Percentiles rank a stretch among this genome's conserved stretches.
These are phyloP conservation scores for Dacryopinax primogenitus DNA, from an alignment of 768 basidiomycete genomes.

Conservation along the genomic window DNA sequence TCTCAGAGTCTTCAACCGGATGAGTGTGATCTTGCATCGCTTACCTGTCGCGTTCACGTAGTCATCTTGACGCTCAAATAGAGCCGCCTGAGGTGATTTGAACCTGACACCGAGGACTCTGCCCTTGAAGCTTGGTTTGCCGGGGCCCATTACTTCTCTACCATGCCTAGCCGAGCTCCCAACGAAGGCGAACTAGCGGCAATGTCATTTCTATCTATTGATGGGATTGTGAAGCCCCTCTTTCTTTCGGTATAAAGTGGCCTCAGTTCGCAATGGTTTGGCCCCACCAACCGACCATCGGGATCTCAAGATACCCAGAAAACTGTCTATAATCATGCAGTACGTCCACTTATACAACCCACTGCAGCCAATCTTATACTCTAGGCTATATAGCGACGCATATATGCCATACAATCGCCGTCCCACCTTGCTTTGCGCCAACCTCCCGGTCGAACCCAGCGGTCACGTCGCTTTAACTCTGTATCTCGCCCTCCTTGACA, in stretches of 20 bases:
- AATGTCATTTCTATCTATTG: neutral
- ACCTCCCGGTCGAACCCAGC: neutral
- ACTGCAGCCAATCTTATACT: too few species aligned
- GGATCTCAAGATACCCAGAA: too few species aligned
- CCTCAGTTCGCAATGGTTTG: too few species aligned
- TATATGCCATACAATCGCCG: neutral
- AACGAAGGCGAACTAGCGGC: neutral
- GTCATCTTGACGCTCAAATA: neutral
- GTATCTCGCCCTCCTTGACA: neutral
- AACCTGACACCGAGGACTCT: neutral
- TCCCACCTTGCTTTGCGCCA: neutral
- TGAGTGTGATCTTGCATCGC: neutral
- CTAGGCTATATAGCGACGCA: too few species aligned
- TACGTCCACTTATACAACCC: too few species aligned
- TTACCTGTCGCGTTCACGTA: neutral
- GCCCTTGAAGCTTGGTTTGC: too few species aligned
- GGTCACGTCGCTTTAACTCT: neutral
- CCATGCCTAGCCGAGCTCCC: neutral
- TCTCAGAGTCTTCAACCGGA: too few species aligned
- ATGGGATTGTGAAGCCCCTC: too few species aligned
- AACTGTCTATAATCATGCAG: too few species aligned
- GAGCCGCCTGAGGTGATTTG: neutral
- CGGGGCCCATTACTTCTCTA: neutral
- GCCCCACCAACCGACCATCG: too few species aligned
- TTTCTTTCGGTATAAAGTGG: too few species aligned